Conservation (phyloP, 2,329 filamentous ascomycete species). For the Coniochaeta sp. region DNA sequence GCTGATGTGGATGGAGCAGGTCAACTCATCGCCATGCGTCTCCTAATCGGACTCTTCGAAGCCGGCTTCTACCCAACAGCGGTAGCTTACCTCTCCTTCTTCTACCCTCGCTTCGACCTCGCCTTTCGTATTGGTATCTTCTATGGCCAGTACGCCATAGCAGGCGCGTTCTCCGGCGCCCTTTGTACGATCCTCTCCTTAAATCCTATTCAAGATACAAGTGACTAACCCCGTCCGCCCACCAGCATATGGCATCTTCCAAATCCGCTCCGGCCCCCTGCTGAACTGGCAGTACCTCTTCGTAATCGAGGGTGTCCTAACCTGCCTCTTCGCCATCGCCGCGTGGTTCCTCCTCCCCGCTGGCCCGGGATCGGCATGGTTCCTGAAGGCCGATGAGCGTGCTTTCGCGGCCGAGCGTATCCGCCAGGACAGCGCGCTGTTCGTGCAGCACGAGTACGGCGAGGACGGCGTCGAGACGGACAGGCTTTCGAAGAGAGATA, state of each 20-base stretch:
- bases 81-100: constrained; percentile 50
- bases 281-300: constrained; percentile 37
- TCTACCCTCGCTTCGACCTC: constrained; percentile 52
- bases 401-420: constrained; percentile 26
- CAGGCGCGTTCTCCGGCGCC: constrained; percentile 48
- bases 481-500: constrained; percentile 20
- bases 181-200: no score
- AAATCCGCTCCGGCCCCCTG: constrained; percentile 21
- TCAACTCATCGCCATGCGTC: constrained; percentile 14
- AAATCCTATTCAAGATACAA: background rate
- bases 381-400: constrained; percentile 28
- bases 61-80: constrained; percentile 50
- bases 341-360: constrained; percentile 30
- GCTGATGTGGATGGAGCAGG: constrained; percentile 10
- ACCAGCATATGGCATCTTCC: constrained; percentile 33
- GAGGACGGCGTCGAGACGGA: constrained; percentile 11
- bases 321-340: constrained; percentile 27
- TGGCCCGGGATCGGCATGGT: constrained; percentile 28
- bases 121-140: constrained; percentile 46
- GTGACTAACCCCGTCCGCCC: no score
- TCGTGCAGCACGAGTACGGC: constrained; percentile 21
- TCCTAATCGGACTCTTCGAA: constrained; percentile 21
- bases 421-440: constrained; percentile 23
- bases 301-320: constrained; percentile 33
- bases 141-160: constrained; percentile 49